phyloP scores from a whole-genome alignment of 1,284 basidiomycete genomes.

The Ceratobasidium sp. region DNA sequence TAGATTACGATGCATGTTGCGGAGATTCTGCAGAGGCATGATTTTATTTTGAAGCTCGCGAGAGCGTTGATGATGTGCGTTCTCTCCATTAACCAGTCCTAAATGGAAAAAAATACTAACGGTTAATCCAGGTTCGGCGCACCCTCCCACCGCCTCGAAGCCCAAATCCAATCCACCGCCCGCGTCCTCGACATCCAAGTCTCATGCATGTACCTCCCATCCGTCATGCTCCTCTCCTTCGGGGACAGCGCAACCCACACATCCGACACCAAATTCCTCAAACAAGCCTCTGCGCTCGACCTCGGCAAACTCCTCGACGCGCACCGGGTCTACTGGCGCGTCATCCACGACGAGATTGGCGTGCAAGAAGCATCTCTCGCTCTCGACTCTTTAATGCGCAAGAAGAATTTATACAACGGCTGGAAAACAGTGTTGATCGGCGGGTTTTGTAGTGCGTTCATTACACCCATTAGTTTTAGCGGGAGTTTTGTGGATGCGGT shows the following conservation, averaged over 20 bases:
- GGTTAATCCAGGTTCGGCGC: slow-evolving; percentile 73
- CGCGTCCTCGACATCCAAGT: slow-evolving; percentile 86
- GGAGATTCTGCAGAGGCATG: slow-evolving; percentile 86
- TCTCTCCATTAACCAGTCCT: not conserved
- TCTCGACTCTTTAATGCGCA: slow-evolving; percentile 82
- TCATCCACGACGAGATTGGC: slow-evolving; percentile 87
- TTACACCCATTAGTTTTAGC: slow-evolving; percentile 77
- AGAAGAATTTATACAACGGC: slow-evolving; percentile 67
- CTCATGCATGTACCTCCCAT: slow-evolving; percentile 89
- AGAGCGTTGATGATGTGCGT: slow-evolving; percentile 88
- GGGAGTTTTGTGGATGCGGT: slow-evolving; percentile 87
- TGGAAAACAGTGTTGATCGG: slow-evolving; percentile 78
- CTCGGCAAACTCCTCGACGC: slow-evolving; percentile 83
- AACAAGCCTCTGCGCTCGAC: slow-evolving; percentile 80
- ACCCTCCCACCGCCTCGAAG: slow-evolving; percentile 87
- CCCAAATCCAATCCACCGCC: slow-evolving; percentile 88
- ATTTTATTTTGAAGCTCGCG: slow-evolving; percentile 90
- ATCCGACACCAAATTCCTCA: slow-evolving; percentile 84
- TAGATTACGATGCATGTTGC: slow-evolving; percentile 93
- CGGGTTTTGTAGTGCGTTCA: slow-evolving; percentile 84
- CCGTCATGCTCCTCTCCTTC: slow-evolving; percentile 85
- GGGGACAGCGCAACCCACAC: slow-evolving; percentile 88
- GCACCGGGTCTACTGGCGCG: slow-evolving; percentile 85
- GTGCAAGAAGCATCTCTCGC: slow-evolving; percentile 78
- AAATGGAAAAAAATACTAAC: not conserved